Evolutionary conservation across 192 early-diverging fungal species (phyloP).

Genomic region (Podila horticola): DNA sequence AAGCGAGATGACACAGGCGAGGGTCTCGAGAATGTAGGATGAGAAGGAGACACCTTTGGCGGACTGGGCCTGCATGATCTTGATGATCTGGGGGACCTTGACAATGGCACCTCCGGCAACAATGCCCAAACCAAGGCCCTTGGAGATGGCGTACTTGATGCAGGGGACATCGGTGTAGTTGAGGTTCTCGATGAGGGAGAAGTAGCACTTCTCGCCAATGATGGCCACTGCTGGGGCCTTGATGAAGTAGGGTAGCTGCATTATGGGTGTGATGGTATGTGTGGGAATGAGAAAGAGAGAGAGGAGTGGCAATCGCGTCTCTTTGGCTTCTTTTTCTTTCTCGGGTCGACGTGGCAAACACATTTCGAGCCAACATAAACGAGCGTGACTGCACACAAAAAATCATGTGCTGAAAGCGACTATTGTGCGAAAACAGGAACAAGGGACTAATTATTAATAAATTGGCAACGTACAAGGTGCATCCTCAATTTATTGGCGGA

Average conservation of each 20-base stretch:
- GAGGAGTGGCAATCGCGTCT: not conserved
- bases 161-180: slow-evolving; percentile 75
- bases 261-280: slow-evolving; percentile 7
- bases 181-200: slow-evolving; percentile 76
- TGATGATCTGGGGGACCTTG: slow-evolving; percentile 97
- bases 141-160: slow-evolving; percentile 85
- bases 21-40: slow-evolving; percentile 85
- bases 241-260: slow-evolving; percentile 70
- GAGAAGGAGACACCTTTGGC: slow-evolving; percentile 84
- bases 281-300: not conserved
- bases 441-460: no score
- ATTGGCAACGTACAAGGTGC: no score
- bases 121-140: slow-evolving; percentile 94
- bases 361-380: no score
- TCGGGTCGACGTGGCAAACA: no score
- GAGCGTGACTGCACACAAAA: no score
- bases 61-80: slow-evolving; percentile 77
- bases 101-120: slow-evolving; percentile 92
- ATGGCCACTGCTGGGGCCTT: slow-evolving; percentile 73
- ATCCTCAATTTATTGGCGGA: no score
- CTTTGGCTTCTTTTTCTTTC: no score
- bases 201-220: slow-evolving; percentile 86
- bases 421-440: no score
- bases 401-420: no score
- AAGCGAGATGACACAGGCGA: slow-evolving; percentile 79